Conservation (phyloP, 2,329 filamentous ascomycete species). For the Myriosclerotinia curreyana region DNA sequence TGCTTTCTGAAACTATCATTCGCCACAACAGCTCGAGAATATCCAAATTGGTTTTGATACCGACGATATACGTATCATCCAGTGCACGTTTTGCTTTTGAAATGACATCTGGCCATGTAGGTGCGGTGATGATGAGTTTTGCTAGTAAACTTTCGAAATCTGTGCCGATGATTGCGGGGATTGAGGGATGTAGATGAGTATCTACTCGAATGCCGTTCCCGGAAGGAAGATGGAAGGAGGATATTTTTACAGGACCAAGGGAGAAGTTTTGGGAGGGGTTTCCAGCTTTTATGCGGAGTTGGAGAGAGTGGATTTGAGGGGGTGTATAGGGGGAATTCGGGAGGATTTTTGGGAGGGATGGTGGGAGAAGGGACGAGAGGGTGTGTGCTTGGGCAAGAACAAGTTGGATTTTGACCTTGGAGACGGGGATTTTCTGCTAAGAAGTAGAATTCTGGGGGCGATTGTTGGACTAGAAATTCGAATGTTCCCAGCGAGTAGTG, state of each 20-base stretch:
- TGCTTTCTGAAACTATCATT: slow-evolving; percentile 50
- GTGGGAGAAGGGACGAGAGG: slow-evolving; percentile 39
- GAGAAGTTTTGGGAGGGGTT: slow-evolving; percentile 47
- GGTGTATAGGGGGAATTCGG: slow-evolving; percentile 39
- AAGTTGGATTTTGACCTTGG: slow-evolving; percentile 40
- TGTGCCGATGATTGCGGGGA: slow-evolving; percentile 44
- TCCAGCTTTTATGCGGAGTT: slow-evolving; percentile 47
- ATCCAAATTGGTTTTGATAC: slow-evolving; percentile 57
- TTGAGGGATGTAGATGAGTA: slow-evolving; percentile 42
- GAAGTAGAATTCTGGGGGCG: slow-evolving; percentile 44
- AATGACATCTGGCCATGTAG: slow-evolving; percentile 50
- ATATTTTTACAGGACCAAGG: slow-evolving; percentile 59
- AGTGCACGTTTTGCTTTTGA: slow-evolving; percentile 54
- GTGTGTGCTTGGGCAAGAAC: slow-evolving; percentile 40
- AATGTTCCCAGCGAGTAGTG: slow-evolving; percentile 62
- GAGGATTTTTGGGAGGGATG: slow-evolving; percentile 32
- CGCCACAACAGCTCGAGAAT: slow-evolving; percentile 53
- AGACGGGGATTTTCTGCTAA: slow-evolving; percentile 37
- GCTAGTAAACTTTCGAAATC: slow-evolving; percentile 49
- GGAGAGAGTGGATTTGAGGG: slow-evolving; percentile 42
- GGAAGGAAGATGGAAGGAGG: slow-evolving; percentile 50
- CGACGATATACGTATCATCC: slow-evolving; percentile 52
- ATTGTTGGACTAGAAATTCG: slow-evolving; percentile 58
- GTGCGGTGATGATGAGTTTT: slow-evolving; percentile 47
- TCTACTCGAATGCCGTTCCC: slow-evolving; percentile 54